Conservation (phyloP, 176 grass and related monocot genomes). For the Typha latifolia region DNA sequence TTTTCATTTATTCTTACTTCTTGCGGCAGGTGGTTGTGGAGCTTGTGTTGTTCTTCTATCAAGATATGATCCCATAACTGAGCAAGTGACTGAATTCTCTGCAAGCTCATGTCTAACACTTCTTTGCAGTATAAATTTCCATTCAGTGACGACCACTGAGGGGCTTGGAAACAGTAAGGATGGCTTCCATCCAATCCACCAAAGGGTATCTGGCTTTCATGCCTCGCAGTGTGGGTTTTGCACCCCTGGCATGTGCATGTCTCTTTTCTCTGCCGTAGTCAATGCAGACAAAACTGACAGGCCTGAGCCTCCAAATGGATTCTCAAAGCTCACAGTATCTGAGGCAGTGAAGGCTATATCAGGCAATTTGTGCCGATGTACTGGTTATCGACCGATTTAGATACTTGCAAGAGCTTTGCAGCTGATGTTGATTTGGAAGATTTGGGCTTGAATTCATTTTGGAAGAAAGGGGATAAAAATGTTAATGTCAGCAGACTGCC, state of each 20-base stretch:
- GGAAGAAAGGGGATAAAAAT: slow-evolving; percentile 39
- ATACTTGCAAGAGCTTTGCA: slow-evolving; percentile 83
- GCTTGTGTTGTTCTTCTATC: slow-evolving; percentile 74
- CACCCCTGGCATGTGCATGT: slow-evolving; percentile 89
- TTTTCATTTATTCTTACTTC: background rate
- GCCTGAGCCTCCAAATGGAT: slow-evolving; percentile 18
- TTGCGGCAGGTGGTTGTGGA: slow-evolving; percentile 63
- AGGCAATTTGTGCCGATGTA: slow-evolving; percentile 80
- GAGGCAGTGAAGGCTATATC: slow-evolving; percentile 67
- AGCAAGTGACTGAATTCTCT: slow-evolving; percentile 48
- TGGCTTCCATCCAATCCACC: slow-evolving; percentile 69
- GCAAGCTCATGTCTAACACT: slow-evolving; percentile 79
- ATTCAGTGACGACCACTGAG: slow-evolving; percentile 72
- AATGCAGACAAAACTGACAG: slow-evolving; percentile 45
- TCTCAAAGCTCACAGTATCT: slow-evolving; percentile 54
- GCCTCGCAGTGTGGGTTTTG: slow-evolving; percentile 93
- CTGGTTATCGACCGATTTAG: slow-evolving; percentile 62
- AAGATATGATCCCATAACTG: slow-evolving; percentile 39
- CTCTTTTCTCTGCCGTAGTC: slow-evolving; percentile 63
- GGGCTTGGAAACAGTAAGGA: slow-evolving; percentile 62
- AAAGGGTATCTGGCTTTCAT: slow-evolving; percentile 61
- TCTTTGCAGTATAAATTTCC: slow-evolving; percentile 42
- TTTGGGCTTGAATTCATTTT: slow-evolving; percentile 73
- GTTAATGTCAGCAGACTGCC: slow-evolving; percentile 33
- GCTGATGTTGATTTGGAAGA: slow-evolving; percentile 70